phyloP scores from a whole-genome alignment of 2,329 filamentous ascomycete species.

The Lithohypha guttulata region DNA sequence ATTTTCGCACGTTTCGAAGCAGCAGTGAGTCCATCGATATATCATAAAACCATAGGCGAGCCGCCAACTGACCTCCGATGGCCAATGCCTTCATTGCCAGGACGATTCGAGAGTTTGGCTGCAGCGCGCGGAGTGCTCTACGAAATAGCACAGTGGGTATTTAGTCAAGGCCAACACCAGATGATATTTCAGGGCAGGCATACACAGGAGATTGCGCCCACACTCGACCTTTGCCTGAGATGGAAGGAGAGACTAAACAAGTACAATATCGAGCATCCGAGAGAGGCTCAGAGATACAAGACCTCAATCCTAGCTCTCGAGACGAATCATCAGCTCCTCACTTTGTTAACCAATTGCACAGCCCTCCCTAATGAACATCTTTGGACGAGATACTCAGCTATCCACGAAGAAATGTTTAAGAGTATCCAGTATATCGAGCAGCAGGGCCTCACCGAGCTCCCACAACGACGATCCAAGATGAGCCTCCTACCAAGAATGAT shows the following conservation, averaged over 20 bases:
- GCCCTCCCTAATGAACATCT: conserved; percentile 4
- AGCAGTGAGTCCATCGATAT: conserved; percentile 7
- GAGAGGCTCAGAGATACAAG: not conserved
- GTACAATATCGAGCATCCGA: conserved; percentile 2
- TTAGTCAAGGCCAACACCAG: conserved; percentile 8
- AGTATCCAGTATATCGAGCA: conserved; percentile 3
- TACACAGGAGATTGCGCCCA: conserved; percentile 1
- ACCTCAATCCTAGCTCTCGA: conserved; percentile 4
- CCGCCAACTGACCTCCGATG: not conserved
- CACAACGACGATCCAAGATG: conserved; percentile 3
- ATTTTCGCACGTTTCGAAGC: conserved; percentile 10
- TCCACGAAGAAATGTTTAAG: conserved; percentile 1
- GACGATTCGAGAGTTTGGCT: conserved; percentile 4
- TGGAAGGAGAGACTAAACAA: conserved; percentile 1
- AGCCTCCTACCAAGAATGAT: conserved; percentile 6
- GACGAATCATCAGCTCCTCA: conserved; percentile 8
- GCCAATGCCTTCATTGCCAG: conserved; percentile 3
- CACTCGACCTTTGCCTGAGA: conserved; percentile 4
- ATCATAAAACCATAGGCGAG: not conserved
- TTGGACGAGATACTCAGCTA: conserved; percentile 1
- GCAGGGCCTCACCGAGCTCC: conserved; percentile 1
- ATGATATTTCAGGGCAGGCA: conserved; percentile 3
- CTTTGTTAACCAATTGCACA: conserved; percentile 6
- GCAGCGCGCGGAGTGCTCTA: conserved; percentile 6
- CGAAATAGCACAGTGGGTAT: conserved; percentile 7